Evolutionary conservation across 2,329 filamentous ascomycete species (phyloP), one percentile per base, ranked within the genome.

Genomic region (Fusarium sp.): DNA sequence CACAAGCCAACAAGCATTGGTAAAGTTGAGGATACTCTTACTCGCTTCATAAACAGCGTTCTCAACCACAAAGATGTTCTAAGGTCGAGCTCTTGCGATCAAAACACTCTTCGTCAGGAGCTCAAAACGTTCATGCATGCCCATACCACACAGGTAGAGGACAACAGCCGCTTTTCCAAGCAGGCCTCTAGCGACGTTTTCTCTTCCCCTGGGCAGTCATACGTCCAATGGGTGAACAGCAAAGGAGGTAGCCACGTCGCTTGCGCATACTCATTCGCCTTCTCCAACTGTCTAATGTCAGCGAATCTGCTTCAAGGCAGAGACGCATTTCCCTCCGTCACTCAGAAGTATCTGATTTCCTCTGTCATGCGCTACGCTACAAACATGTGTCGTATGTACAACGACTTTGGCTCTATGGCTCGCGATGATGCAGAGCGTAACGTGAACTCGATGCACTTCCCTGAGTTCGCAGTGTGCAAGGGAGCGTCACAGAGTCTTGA

Each of bases 331-430:
- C 54, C 44, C 5, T 50, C 54, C 1, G 44, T 20, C 1, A 20
- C 28, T 12, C 52, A 64, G 18, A 64, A 64, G 10, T 64, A 64
- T 30, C n/a, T 64, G 0, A 17, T 28, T 44, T 10, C 52, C 2
- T 22, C 36, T 38, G 7, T 38, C 6, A 45, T 64, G n/a, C 52
- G 52, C 1, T 38, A 44, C 8, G 32, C 54, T 8, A 64, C 54
- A 6, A 50, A 30, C 0, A 50, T 44, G 42, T 64, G 61, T 28
- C 61, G 61, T 17, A 64, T 64, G 17, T 64, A 64, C 44, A 64
- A 64, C 9, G 61, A 64, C 28, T 64, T 36, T 38, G 61, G 61
- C 1, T 59, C 61, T 1, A 24, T 59, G 1, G 12, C 11, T 39
- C 61, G 61, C 8, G 61, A 64, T 22, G 32, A 39, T 2, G 24